Percentiles rank a stretch among this genome's conserved stretches.
Evolutionary conservation across 2,329 filamentous ascomycete species (phyloP).

Genomic region (Fusarium staphyleae): DNA sequence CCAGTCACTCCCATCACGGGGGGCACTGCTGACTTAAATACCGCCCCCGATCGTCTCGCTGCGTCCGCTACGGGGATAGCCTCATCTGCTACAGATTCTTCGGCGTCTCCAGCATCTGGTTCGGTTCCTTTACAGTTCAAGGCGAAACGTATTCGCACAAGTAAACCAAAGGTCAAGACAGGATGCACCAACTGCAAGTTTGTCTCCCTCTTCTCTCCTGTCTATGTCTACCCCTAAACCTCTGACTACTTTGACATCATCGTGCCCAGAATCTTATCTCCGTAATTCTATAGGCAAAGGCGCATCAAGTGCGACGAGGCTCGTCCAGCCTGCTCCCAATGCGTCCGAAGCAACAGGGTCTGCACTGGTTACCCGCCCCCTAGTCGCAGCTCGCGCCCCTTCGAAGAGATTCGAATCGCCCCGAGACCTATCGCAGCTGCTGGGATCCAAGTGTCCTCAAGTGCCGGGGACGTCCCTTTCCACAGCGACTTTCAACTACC

Average conservation of each 20-base stretch:
- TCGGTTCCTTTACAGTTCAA: slow-evolving; percentile 14
- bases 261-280: slow-evolving; percentile 31
- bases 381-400: slow-evolving; percentile 54
- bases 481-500: slow-evolving; percentile 41
- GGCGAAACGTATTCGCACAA: slow-evolving; percentile 57
- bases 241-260: slow-evolving; percentile 10
- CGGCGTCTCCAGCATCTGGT: slow-evolving; percentile 3
- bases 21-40: slow-evolving; percentile 3
- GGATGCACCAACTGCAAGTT: slow-evolving; percentile 74
- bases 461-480: slow-evolving; percentile 21
- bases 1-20: slow-evolving; percentile 21
- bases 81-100: slow-evolving; percentile 6
- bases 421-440: slow-evolving; percentile 52
- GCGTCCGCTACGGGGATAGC: slow-evolving; percentile 2
- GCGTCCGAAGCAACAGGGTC: slow-evolving; percentile 62
- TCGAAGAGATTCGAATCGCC: slow-evolving; percentile 58
- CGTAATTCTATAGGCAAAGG: slow-evolving; percentile 54
- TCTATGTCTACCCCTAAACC: slow-evolving; percentile 2
- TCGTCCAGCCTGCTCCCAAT: slow-evolving; percentile 67
- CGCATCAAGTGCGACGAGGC: slow-evolving; percentile 72
- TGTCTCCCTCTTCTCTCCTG: slow-evolving; percentile 42
- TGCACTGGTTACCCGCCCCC: slow-evolving; percentile 71
- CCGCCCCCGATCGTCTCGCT: slow-evolving; percentile 11
- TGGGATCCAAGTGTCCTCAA: slow-evolving; percentile 28
- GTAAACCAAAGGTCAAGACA: slow-evolving; percentile 70